These are phyloP conservation scores for Gossypium longicalyx DNA, from an alignment of 345 rosid genomes.

Conservation along the genomic window DNA sequence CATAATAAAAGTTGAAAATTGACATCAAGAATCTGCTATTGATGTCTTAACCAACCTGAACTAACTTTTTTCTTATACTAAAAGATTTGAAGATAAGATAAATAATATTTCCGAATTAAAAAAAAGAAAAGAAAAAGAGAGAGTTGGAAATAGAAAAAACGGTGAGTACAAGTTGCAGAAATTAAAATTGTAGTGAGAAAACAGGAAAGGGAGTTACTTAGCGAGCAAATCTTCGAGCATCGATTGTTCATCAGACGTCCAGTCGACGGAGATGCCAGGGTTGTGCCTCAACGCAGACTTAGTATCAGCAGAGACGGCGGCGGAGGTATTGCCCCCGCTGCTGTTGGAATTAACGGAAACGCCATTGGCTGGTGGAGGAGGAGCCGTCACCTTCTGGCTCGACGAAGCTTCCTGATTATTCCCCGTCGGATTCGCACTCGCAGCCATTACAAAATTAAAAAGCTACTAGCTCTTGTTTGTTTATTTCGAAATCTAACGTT, in stretches of 20 bases:
- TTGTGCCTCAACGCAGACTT: conserved; percentile 57
- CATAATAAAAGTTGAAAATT: neutral
- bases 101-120: neutral
- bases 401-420: conserved; percentile 46
- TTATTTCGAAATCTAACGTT: neutral
- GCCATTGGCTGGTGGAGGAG: conserved; percentile 37
- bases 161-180: neutral
- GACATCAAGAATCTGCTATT: neutral
- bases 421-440: conserved; percentile 54
- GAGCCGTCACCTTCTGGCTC: conserved; percentile 32
- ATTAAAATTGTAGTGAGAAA: neutral
- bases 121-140: neutral
- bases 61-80: neutral
- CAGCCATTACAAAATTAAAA: conserved; percentile 40
- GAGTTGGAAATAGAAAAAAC: neutral
- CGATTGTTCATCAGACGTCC: conserved; percentile 71
- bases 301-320: conserved; percentile 30
- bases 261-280: conserved; percentile 61
- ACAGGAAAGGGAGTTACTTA: conserved; percentile 33
- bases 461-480: neutral
- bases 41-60: neutral
- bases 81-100: neutral
- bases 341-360: conserved; percentile 41
- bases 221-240: conserved; percentile 61
- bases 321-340: conserved; percentile 28